A percentile compares a stretch with the other conserved stretches of the same genome.
Conservation (phyloP, 176 grass and related monocot genomes). For the Cenchrus purpureus region DNA sequence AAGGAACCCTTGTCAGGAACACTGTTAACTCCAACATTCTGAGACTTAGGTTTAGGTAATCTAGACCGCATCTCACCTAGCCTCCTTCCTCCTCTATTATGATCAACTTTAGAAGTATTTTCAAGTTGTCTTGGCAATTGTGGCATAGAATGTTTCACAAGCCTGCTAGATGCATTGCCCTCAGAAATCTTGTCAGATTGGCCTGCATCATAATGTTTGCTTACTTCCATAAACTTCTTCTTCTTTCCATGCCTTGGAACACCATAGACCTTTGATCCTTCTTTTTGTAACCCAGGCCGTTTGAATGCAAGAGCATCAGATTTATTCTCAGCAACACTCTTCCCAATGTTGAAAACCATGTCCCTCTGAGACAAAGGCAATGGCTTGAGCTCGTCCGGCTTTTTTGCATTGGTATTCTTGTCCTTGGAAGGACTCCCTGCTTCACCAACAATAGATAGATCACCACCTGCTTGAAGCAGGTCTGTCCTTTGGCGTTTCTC, state of each 20-base stretch:
- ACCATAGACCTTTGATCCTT: slow-evolving; percentile 92
- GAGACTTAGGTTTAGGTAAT: slow-evolving; percentile 66
- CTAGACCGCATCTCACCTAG: slow-evolving; percentile 56
- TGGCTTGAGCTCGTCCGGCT: slow-evolving; percentile 46
- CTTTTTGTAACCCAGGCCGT: slow-evolving; percentile 81
- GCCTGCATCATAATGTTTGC: slow-evolving; percentile 84
- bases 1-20: slow-evolving; percentile 45
- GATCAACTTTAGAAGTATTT: slow-evolving; percentile 55
- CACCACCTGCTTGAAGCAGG: slow-evolving; percentile 34
- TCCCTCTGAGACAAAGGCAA: slow-evolving; percentile 71
- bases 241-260: slow-evolving; percentile 98
- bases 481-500: slow-evolving; percentile 82
- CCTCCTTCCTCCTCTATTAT: slow-evolving; percentile 69
- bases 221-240: slow-evolving; percentile 99
- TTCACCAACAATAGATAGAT: slow-evolving; percentile 42
- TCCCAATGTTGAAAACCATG: slow-evolving; percentile 72
- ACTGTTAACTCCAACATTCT: slow-evolving; percentile 44
- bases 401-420: slow-evolving; percentile 40
- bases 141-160: slow-evolving; percentile 62
- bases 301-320: slow-evolving; percentile 48
- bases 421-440: slow-evolving; percentile 28
- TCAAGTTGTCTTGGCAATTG: slow-evolving; percentile 55
- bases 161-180: slow-evolving; percentile 59
- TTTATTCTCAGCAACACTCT: slow-evolving; percentile 60
- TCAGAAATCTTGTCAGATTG: slow-evolving; percentile 64